Conservation (phyloP, 108 stramenopile species). For the Heterococcus sp. region DNA sequence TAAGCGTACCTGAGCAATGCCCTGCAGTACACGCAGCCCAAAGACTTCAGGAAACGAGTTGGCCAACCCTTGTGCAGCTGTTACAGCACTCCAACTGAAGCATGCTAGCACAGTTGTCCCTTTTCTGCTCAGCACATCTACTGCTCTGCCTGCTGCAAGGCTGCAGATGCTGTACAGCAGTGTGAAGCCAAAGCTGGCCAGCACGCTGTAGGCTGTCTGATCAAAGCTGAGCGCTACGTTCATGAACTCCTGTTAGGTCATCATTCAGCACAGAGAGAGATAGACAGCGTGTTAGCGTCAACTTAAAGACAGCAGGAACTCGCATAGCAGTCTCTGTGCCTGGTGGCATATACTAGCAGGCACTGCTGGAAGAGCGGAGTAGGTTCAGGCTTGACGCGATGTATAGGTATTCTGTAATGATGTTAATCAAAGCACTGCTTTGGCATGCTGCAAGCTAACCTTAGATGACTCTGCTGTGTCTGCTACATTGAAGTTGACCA, state of each 20-base stretch:
- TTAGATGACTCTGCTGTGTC: slow-evolving; percentile 15
- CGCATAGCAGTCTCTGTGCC: too few relatives aligned
- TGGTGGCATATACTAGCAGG: too few relatives aligned
- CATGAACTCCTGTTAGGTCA: slow-evolving; percentile 73
- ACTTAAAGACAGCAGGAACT: too few relatives aligned
- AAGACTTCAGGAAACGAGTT: slow-evolving; percentile 43
- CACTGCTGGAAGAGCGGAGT: too few relatives aligned
- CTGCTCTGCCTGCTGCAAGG: slow-evolving; percentile 20
- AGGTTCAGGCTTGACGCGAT: too few relatives aligned
- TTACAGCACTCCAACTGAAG: slow-evolving; percentile 29
- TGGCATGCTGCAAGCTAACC: too few relatives aligned
- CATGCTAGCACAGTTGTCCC: slow-evolving; percentile 30
- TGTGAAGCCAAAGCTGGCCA: slow-evolving; percentile 35
- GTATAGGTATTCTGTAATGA: too few relatives aligned
- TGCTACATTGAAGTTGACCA: slow-evolving; percentile 36
- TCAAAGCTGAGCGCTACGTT: slow-evolving; percentile 76
- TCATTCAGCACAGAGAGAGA: too few relatives aligned
- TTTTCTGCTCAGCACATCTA: slow-evolving; percentile 13
- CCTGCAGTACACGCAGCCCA: slow-evolving; percentile 43
- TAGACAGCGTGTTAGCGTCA: too few relatives aligned
- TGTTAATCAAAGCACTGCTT: too few relatives aligned
- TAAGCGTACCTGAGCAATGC: too few relatives aligned
- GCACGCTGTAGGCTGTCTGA: slow-evolving; percentile 59
- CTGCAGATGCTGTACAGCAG: slow-evolving; percentile 10
- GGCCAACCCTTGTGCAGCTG: slow-evolving; percentile 21